Base-by-base conservation (phyloP, 2,329 filamentous ascomycete genomes). In the Aspergillus piperis region DNA sequence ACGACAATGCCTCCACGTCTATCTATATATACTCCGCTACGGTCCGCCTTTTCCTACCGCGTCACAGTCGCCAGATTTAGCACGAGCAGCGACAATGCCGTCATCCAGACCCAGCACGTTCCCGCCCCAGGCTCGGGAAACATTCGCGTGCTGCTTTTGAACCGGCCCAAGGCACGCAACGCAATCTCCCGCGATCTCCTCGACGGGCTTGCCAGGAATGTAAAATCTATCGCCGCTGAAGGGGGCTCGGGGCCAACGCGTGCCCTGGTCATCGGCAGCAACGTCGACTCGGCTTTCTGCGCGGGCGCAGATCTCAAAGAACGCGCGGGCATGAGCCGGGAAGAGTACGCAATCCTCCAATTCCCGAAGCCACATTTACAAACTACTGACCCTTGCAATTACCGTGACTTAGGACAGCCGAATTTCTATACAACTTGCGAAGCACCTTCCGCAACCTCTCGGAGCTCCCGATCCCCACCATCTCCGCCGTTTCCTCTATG, bases 241-340 rank as follows among this genome's bases (percentile, higher is more conserved):
- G 79, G 79, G 3, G 82, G 81, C 5, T 77, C 76, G 23, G 85
- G 84, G 3, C 77, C 81, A 17, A 97, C 93, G 15, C 82, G 95
- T 65, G 94, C 91, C 2, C 75, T 99, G 67, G 86, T 99, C 42
- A 70, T 99, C 15, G 90, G 91, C 10, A 96, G 91, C 71, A 91
- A 91, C 42, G 84, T 91, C n/a, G 91, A 97, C 68, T 83, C 86
- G 23, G 90, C 88, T 69, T 99, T 99, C 76, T 99, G 95, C 77
- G 92, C 95, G 0, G 95, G 95, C 39, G 95, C 95, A 3, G 95
- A 99, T 73, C 78, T 99, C 70, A 98, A 97, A 74, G 94, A 97
- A 81, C 82, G 94, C 27, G 84, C 85, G 60, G 85, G 83, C 3
- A 95, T 97, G 77, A 88, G 86, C 1, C 84, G 83, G 62, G 85